phyloP scores from a whole-genome alignment of 148 eudicot genomes.

The Gaultheria prostrata region DNA sequence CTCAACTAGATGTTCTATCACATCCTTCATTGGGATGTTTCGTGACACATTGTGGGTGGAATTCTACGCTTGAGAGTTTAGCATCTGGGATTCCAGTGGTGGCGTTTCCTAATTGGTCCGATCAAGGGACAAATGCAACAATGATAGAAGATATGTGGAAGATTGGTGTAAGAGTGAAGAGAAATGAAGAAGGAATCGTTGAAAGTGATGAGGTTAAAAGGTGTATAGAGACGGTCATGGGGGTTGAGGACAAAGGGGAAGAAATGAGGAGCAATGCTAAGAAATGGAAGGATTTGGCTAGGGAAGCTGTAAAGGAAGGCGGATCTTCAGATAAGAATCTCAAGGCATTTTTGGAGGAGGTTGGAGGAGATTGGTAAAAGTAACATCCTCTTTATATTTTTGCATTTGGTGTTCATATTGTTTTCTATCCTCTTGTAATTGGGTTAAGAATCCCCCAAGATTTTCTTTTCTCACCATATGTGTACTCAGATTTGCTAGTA shows the following conservation, averaged over 20 bases:
- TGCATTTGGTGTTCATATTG: background rate
- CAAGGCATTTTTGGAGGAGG: conserved; percentile 32
- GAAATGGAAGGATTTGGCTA: conserved; percentile 40
- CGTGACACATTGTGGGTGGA: conserved; percentile 56
- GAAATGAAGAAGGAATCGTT: conserved; percentile 32
- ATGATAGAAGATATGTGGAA: conserved; percentile 47
- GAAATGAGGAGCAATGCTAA: conserved; percentile 25
- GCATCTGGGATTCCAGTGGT: conserved; percentile 52
- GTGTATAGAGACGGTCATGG: conserved; percentile 45
- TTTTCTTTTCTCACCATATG: too few relatives aligned
- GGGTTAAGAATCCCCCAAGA: background rate
- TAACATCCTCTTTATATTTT: background rate
- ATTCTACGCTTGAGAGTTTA: conserved; percentile 54
- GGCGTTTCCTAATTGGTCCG: conserved; percentile 49
- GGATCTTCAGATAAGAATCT: conserved; percentile 47
- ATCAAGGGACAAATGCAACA: conserved; percentile 56
- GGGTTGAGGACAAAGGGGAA: conserved; percentile 17
- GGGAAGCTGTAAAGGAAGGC: conserved; percentile 41
- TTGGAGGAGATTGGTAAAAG: background rate
- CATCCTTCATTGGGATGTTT: conserved; percentile 48
- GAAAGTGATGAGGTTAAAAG: conserved; percentile 46
- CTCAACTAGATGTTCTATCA: conserved; percentile 25
- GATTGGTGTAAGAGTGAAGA: conserved; percentile 39
- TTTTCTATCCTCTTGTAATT: background rate
- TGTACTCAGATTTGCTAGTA: too few relatives aligned